phyloP scores from a whole-genome alignment of 2,329 filamentous ascomycete species.

The Ceratocystis eucalypticola region DNA sequence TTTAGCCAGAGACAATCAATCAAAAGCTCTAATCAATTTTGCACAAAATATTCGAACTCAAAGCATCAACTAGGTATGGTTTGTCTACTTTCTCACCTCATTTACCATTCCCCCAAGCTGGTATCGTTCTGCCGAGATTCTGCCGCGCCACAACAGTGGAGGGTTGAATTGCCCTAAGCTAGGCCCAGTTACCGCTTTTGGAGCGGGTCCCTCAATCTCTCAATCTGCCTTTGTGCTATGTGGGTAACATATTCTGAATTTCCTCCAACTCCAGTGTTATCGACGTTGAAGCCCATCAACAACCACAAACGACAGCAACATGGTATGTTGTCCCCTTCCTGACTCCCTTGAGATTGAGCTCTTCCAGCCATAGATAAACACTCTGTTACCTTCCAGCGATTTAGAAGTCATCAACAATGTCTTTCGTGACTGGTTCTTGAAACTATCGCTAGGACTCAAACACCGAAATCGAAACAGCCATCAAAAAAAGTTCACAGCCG shows the following conservation, averaged over 20 bases:
- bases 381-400: not conserved
- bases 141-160: constrained; percentile 18
- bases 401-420: constrained; percentile 6
- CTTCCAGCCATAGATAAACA: constrained; percentile 5
- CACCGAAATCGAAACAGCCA: constrained; percentile 2
- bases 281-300: constrained; percentile 20
- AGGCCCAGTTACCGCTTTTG: constrained; percentile 17
- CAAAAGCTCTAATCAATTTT: not conserved
- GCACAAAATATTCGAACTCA: not conserved
- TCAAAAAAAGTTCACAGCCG: not conserved
- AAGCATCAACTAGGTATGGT: not conserved
- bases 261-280: constrained; percentile 20
- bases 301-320: constrained; percentile 20
- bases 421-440: not conserved
- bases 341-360: not conserved
- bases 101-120: not conserved
- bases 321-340: constrained; percentile 19
- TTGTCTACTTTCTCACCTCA: not conserved
- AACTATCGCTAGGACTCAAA: constrained; percentile 8
- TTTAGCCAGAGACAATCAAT: not conserved
- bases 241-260: constrained; percentile 20
- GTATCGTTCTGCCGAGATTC: constrained; percentile 11
- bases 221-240: constrained; percentile 17
- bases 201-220: constrained; percentile 19
- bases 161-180: constrained; percentile 19